These are phyloP conservation scores for Mortierella sp. DNA, from an alignment of 371 early-diverging fungal genomes.

Conservation along the genomic window DNA sequence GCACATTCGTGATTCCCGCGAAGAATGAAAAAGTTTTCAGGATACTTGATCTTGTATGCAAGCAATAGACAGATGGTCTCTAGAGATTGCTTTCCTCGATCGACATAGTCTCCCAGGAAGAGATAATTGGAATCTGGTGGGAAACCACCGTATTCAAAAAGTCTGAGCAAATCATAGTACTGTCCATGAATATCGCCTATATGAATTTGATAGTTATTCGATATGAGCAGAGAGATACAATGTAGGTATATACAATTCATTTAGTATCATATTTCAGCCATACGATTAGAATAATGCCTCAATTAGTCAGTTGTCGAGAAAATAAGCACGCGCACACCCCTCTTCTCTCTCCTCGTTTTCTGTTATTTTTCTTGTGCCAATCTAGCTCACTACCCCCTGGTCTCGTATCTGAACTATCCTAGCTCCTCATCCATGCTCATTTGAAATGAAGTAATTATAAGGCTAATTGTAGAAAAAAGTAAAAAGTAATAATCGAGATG, in stretches of 20 bases:
- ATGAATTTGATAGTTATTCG: background rate
- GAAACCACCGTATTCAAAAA: constrained; percentile 90
- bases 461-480: background rate
- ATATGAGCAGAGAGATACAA: background rate
- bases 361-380: background rate
- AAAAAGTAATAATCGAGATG: background rate
- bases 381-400: background rate
- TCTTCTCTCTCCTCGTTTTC: background rate
- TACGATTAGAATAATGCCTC: constrained; percentile 4
- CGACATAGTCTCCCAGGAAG: constrained; percentile 98
- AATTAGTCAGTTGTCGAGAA: background rate
- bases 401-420: too few relatives aligned
- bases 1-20: constrained; percentile 98
- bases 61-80: constrained; percentile 94
- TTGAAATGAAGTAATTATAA: too few relatives aligned
- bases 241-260: background rate
- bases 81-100: constrained; percentile 94
- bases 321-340: constrained; percentile 1
- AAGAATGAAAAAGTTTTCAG: constrained; percentile 93
- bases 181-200: constrained; percentile 95
- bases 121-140: constrained; percentile 90
- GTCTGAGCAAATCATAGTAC: constrained; percentile 86
- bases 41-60: constrained; percentile 96
- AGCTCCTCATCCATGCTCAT: background rate
- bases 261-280: too few relatives aligned